phyloP scores from a whole-genome alignment of 257 asterid genomes.

The Solanum virginianum region DNA sequence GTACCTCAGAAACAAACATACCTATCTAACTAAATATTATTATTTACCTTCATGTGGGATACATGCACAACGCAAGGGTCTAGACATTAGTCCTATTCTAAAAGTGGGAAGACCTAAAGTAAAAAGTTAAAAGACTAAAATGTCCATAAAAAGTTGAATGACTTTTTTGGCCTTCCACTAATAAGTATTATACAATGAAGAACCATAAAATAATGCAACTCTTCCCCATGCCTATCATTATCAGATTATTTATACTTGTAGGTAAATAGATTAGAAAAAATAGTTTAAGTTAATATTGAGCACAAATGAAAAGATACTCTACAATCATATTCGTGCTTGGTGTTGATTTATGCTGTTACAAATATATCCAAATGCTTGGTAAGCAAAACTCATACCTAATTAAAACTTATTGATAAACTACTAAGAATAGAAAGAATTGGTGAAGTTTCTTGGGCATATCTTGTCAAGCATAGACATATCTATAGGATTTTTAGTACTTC shows the following conservation, averaged over 20 bases:
- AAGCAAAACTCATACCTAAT: background rate
- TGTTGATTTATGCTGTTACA: background rate
- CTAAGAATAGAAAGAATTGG: background rate
- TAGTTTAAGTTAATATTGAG: background rate
- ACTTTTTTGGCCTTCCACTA: background rate
- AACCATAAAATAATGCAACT: background rate
- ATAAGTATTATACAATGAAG: background rate
- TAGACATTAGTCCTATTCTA: too few relatives aligned
- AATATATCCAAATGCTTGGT: background rate
- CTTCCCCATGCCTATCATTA: background rate
- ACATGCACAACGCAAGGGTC: too few relatives aligned
- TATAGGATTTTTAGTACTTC: background rate
- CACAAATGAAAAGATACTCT: background rate
- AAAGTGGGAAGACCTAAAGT: too few relatives aligned
- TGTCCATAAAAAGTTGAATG: background rate
- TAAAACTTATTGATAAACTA: background rate
- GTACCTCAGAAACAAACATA: too few relatives aligned
- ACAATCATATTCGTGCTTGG: too few relatives aligned
- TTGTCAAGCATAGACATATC: too few relatives aligned
- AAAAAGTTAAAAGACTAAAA: too few relatives aligned
- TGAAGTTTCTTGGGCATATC: background rate
- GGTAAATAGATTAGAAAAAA: background rate
- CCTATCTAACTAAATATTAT: too few relatives aligned
- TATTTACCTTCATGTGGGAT: too few relatives aligned
- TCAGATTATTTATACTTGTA: background rate